Percentiles rank a stretch among this genome's conserved stretches.
phyloP scores from a whole-genome alignment of 2,329 filamentous ascomycete genomes.

The Ceratocystiopsis sp. region DNA sequence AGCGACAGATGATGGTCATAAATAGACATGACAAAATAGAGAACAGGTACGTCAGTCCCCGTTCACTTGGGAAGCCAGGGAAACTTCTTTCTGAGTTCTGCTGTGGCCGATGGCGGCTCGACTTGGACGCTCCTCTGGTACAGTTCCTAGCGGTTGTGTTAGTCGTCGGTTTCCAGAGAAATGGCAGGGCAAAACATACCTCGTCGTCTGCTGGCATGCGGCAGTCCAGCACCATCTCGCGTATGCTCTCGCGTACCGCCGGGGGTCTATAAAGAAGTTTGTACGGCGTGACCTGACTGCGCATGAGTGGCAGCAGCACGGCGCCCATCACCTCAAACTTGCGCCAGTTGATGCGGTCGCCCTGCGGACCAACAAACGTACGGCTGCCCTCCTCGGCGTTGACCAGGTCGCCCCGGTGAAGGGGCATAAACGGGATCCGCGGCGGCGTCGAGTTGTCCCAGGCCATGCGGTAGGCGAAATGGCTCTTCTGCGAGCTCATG shows the following conservation, averaged over 20 bases:
- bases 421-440: slow-evolving; percentile 81
- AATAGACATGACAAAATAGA: not conserved
- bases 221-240: slow-evolving; percentile 64
- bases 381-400: slow-evolving; percentile 83
- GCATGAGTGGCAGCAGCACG: slow-evolving; percentile 77
- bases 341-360: slow-evolving; percentile 81
- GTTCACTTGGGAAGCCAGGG: slow-evolving; percentile 41
- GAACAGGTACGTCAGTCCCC: not conserved
- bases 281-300: slow-evolving; percentile 75
- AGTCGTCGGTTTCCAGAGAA: no score
- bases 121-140: slow-evolving; percentile 45
- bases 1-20: no score
- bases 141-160: slow-evolving; percentile 26
- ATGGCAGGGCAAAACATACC: no score
- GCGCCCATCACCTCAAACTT: slow-evolving; percentile 96
- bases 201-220: slow-evolving; percentile 75
- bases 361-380: slow-evolving; percentile 63
- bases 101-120: slow-evolving; percentile 30
- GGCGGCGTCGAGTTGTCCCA: slow-evolving; percentile 91
- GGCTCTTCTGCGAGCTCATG: slow-evolving; percentile 83
- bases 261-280: slow-evolving; percentile 53
- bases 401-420: slow-evolving; percentile 78
- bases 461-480: slow-evolving; percentile 88
- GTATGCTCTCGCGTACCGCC: slow-evolving; percentile 34
- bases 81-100: slow-evolving; percentile 47